Evolutionary conservation across 2,329 filamentous ascomycete genomes (phyloP), one percentile per base, ranked within the genome.

Genomic region (Claviceps spartinae): DNA sequence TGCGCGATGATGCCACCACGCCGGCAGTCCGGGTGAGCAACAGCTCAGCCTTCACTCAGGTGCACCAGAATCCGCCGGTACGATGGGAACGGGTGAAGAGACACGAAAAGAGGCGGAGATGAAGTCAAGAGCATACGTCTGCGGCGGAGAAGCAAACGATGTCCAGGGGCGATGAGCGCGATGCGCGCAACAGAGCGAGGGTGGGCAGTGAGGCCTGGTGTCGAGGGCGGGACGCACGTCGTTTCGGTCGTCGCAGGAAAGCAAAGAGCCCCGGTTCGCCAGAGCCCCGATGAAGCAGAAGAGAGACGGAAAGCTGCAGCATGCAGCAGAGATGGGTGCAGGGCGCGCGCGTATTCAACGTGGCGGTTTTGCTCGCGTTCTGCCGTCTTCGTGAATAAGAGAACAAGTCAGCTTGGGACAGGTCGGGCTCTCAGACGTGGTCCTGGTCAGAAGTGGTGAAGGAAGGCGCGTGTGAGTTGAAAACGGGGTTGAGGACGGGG

Each of bases 171-270:
- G 43, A 37, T 30, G 52, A 42, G 13, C 20, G 43, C 22, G 20
- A 37, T 43, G 41, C 36, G 46, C 47, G 60, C 52, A 53, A 48
- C 20, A 20, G 8, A n/a, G 38, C 38, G 38, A 41, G 16, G 38
- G 54, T 49, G 22, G 22, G 41, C 41, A 43, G 6, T 47, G 52
- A 54, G 54, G 45, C 7, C 26, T 30, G 54, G 59, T 46, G 57
- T 52, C 54, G 56, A 57, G 54, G 52, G 51, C 46, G 49, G 26
- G 26, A 30, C 7, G 26, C 26, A 30, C 26, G 26, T 30, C 26
- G 26, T 30, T 46, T 22, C 30, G 47, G 40, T 38, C 45, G 20
- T 36, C 36, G 41, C 22, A 51, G 50, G 26, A 48, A 36, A 48
- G 45, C 26, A 9, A 20, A 22, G 24, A 14, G 20, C 20, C 18